Percentiles rank a stretch among this genome's conserved stretches.
phyloP scores from a whole-genome alignment of 176 grass and related monocot species.

The Oryza meridionalis region DNA sequence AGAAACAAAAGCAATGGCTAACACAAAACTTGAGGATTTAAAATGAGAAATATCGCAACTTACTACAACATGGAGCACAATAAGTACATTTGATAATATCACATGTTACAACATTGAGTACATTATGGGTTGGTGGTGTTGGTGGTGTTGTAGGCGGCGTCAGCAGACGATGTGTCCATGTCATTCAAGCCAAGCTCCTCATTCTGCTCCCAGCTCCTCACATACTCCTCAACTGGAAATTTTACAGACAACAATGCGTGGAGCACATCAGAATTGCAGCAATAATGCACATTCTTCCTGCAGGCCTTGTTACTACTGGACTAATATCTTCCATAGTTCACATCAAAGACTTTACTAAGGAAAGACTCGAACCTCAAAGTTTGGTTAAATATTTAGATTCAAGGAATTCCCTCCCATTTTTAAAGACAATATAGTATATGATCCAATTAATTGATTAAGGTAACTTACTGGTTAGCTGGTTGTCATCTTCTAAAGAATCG shows the following conservation, averaged over 20 bases:
- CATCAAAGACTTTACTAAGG: background rate
- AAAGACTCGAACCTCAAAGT: background rate
- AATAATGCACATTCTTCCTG: background rate
- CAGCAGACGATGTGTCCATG: conserved; percentile 92
- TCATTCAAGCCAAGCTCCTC: conserved; percentile 95
- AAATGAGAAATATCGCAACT: background rate
- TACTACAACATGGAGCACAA: conserved; percentile 30
- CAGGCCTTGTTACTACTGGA: background rate
- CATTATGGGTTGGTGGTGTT: conserved; percentile 56
- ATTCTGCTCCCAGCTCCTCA: conserved; percentile 89
- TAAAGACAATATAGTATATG: background rate
- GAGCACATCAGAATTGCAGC: background rate
- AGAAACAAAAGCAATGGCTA: background rate
- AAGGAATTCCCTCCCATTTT: background rate
- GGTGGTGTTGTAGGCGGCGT: conserved; percentile 66
- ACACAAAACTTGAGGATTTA: background rate
- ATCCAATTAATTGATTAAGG: conserved; percentile 23
- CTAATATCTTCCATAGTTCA: background rate
- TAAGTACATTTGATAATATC: too few species aligned
- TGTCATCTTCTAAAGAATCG: conserved; percentile 76
- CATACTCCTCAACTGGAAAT: conserved; percentile 77
- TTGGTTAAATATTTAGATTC: background rate
- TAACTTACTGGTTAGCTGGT: conserved; percentile 69
- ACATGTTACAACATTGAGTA: conserved; percentile 13
- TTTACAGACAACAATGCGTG: conserved; percentile 13